Evolutionary conservation across 257 asterid species (phyloP), one percentile per base, ranked within the genome.

Genomic region (Nyctanthes arbortristis): DNA sequence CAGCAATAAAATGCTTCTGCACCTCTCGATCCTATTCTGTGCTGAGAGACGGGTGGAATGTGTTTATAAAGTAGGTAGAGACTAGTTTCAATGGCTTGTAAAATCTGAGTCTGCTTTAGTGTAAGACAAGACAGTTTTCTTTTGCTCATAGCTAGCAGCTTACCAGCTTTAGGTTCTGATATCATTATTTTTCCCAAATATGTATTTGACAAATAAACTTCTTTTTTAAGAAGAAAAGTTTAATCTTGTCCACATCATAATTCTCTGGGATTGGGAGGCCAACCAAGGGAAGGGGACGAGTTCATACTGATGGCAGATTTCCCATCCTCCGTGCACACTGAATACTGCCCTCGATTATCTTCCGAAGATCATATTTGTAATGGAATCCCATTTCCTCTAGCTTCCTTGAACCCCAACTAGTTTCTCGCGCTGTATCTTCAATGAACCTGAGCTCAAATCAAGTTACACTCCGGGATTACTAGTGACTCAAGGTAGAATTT

Each of bases 391-490:
- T 36, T 20, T 81, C 81, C 64, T 80, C 75, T 36, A 89, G 76
- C 82, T 82, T 83, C 39, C 73, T 70, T 12, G 82, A 80, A 28
- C 80, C 89, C 89, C 87, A 89, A 20, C 56, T 75, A 12, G 73
- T 80, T 37, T 77, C 79, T 56, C 92, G 80, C 52, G 54, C 67
- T n/a, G 81, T 56, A 66, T 82, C 96, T 65, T 81, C 79, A 45
- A 75, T 66, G 66, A 65, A 73, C 79, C 94, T 88, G 82, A n/a
- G n/a, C n/a, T n/a, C n/a, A n/a, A n/a, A n/a, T n/a, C n/a, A n/a
- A n/a, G n/a, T n/a, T n/a, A n/a, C n/a, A n/a, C n/a, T n/a, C n/a
- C n/a, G n/a, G n/a, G n/a, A n/a, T n/a, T n/a, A n/a, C n/a, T n/a
- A n/a, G n/a, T n/a, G n/a, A n/a, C n/a, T n/a, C n/a, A n/a, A n/a